Conservation (phyloP, 2,329 filamentous ascomycete species). For the Colletotrichum graminicola region DNA sequence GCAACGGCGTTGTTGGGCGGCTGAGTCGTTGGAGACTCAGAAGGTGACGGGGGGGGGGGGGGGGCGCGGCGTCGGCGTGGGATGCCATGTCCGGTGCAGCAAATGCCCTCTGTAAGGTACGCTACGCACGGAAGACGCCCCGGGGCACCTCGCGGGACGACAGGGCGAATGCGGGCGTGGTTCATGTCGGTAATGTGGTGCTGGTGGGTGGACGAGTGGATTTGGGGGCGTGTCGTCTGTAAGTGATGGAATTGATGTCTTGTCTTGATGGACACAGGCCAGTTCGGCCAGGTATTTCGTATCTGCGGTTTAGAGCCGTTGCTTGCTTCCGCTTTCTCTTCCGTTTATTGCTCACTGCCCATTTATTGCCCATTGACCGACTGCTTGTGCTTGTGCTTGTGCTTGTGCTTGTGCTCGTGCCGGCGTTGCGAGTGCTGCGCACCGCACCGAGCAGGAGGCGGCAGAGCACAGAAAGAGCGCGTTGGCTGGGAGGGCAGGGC, state of each 20-base stretch:
- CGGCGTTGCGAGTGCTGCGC: constrained; percentile 26
- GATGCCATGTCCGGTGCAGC: neutral
- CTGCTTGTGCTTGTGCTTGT: constrained; percentile 8
- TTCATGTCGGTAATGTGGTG: constrained; percentile 38
- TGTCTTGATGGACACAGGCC: neutral
- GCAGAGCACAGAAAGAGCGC: constrained; percentile 18
- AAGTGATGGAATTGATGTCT: neutral
- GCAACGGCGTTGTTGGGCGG: constrained; percentile 20
- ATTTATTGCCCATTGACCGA: neutral
- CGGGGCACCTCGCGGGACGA: constrained; percentile 12
- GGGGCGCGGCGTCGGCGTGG: constrained; percentile 20
- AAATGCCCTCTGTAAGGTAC: neutral
- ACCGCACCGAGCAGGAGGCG: constrained; percentile 2
- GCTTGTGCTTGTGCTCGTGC: constrained; percentile 1
- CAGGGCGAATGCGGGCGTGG: constrained; percentile 24
- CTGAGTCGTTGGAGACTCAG: constrained; percentile 9
- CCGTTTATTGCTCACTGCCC: neutral
- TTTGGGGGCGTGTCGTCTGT: constrained; percentile 11
- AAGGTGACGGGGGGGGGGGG: constrained; percentile 2
- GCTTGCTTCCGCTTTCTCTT: neutral
- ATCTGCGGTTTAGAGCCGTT: constrained; percentile 22
- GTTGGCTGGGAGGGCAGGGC: constrained; percentile 26
- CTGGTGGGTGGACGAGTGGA: constrained; percentile 12
- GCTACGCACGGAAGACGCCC: neutral
- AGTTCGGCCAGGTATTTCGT: neutral